These are phyloP conservation scores for Populus hybrid DNA, from an alignment of 441 rosid species.

Conservation along the genomic window DNA sequence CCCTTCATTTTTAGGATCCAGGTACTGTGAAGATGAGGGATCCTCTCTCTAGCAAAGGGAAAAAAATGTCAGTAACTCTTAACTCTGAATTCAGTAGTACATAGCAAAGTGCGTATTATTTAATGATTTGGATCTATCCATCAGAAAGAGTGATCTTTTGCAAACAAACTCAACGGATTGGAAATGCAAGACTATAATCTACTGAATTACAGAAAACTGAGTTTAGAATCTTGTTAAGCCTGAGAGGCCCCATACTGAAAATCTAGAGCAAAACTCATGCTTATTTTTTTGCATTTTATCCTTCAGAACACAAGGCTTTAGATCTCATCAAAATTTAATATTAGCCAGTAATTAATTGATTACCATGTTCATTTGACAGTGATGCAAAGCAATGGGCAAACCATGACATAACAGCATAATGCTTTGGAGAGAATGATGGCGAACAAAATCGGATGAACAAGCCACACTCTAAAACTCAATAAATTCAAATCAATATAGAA, in stretches of 20 bases:
- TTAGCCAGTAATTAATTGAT: not conserved
- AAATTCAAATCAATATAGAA: not conserved
- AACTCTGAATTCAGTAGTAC: not conserved
- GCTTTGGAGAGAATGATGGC: not conserved
- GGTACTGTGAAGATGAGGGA: conserved; percentile 41
- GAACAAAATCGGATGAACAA: not conserved
- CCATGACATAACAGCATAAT: no score
- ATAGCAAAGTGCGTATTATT: not conserved
- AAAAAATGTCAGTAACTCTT: conserved; percentile 9
- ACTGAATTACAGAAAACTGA: not conserved
- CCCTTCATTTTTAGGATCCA: conserved; percentile 25
- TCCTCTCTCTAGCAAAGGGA: conserved; percentile 53
- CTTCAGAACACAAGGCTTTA: not conserved
- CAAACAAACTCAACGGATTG: not conserved
- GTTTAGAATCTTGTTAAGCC: not conserved
- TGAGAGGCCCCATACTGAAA: not conserved
- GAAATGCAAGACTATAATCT: not conserved
- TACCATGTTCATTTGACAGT: not conserved
- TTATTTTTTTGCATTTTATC: not conserved
- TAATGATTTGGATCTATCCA: not conserved
- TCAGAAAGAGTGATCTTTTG: not conserved
- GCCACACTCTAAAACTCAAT: not conserved
- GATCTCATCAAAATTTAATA: not conserved
- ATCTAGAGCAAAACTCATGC: not conserved
- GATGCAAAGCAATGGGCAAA: not conserved